Base-by-base conservation (phyloP, 148 eudicot species). In the Pouteria glomerata region DNA sequence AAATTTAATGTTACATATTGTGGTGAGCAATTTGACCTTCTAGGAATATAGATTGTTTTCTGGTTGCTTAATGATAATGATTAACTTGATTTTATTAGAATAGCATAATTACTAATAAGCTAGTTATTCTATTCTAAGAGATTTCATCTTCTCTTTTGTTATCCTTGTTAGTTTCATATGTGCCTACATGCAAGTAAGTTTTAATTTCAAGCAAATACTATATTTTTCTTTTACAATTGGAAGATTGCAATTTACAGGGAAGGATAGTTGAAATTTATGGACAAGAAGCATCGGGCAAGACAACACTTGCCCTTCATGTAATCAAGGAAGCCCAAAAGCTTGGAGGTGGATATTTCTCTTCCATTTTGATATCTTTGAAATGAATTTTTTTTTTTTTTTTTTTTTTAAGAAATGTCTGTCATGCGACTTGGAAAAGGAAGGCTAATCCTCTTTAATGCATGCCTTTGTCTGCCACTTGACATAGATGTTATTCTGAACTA, bases 261-360 rank as follows among this genome's bases (percentile, higher is more conserved):
- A 96, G 99, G 79, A 90, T 96, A 48, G 89, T 96, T 62, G 99
- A 96, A 75, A 90, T 96, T 57, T 96, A 81, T 76, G 99, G 99
- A 69, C 90, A 83, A 79, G 99, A 96, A 81, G 94, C 97, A 66
- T 96, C 99, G 44, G 99, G 99, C 23, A 96, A 96, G 87, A 96
- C 99, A 41, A 96, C 99, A 21, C 87, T 96, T 58, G 97, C 96
- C 26, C 82, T 96, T 59, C 96, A 96, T 77, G 78, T 92, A 76
- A 88, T 96, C 42, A 96, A 76, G 81, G 99, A 96, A 85, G 97
- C 99, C 75, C 99, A 96, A 77, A 90, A 90, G 79, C 89, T 84
- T 82, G 97, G 97, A 83, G 99, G 99, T 92, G 64, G 41, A 58
- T 62, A 45, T 34, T 48, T 52, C 48, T 45, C n/a, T n/a, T n/a